These are phyloP conservation scores for Apiotrichum gracile DNA, from an alignment of 1,284 basidiomycete genomes.

Conservation along the genomic window DNA sequence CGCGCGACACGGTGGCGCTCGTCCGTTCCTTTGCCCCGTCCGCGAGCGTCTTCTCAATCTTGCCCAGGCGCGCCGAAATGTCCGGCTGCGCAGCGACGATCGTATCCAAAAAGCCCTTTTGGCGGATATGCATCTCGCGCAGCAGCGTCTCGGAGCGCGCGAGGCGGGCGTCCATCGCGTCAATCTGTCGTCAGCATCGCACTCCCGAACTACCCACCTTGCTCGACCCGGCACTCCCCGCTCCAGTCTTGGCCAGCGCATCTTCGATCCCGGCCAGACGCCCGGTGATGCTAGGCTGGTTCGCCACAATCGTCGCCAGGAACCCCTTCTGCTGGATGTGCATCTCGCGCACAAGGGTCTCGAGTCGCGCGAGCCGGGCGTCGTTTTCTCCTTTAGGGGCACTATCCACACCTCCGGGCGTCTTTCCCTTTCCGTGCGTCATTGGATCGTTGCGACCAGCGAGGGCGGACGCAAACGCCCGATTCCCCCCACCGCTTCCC, in stretches of 20 bases:
- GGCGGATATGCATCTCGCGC: background rate
- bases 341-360: background rate
- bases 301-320: background rate
- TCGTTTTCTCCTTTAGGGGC: background rate
- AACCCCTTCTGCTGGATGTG: background rate
- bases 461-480: no score
- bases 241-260: background rate
- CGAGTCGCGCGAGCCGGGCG: background rate
- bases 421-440: no score
- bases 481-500: background rate
- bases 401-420: no score
- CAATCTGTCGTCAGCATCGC: no score
- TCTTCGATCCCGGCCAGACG: background rate
- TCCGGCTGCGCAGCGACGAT: background rate
- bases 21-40: background rate
- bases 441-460: no score
- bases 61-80: background rate
- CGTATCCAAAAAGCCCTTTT: background rate
- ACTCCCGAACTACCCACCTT: background rate
- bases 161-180: slow-evolving; percentile 1
- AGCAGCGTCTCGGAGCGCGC: background rate
- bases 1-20: no score
- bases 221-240: background rate
- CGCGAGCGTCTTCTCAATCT: background rate
- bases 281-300: background rate